These are phyloP conservation scores for Hemerocallis citrina DNA, from an alignment of 106 monocot genomes.

Conservation along the genomic window DNA sequence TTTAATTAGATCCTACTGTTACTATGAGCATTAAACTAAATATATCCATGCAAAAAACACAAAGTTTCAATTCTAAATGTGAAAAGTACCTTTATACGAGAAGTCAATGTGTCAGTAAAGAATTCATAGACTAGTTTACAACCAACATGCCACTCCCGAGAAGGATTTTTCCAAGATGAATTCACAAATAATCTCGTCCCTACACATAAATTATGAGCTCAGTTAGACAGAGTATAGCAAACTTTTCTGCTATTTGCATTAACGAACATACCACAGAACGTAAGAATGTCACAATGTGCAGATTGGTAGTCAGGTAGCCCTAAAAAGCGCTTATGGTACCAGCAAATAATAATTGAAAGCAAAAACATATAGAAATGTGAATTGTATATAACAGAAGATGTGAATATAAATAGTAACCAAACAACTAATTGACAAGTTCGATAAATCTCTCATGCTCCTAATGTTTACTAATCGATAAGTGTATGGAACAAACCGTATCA, in stretches of 20 bases:
- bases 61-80: neutral
- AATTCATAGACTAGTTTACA: conserved; percentile 92
- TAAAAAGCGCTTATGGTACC: neutral
- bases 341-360: neutral
- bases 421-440: too few species aligned
- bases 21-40: neutral
- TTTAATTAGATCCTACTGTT: neutral
- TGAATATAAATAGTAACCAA: too few species aligned
- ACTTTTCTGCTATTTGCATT: too few species aligned
- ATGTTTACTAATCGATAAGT: too few species aligned
- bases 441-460: too few species aligned
- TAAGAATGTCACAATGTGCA: too few species aligned
- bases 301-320: neutral
- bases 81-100: conserved; percentile 72
- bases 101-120: conserved; percentile 61
- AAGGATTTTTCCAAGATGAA: conserved; percentile 91
- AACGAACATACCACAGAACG: too few species aligned
- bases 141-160: conserved; percentile 95
- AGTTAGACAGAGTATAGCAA: neutral
- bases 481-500: too few species aligned
- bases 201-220: conserved; percentile 11
- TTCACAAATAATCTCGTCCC: conserved; percentile 54
- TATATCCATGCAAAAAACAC: neutral
- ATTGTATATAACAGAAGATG: too few species aligned
- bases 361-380: too few species aligned